Conservation (phyloP, 2,329 filamentous ascomycete species). For the Aurifilum marmelostoma region DNA sequence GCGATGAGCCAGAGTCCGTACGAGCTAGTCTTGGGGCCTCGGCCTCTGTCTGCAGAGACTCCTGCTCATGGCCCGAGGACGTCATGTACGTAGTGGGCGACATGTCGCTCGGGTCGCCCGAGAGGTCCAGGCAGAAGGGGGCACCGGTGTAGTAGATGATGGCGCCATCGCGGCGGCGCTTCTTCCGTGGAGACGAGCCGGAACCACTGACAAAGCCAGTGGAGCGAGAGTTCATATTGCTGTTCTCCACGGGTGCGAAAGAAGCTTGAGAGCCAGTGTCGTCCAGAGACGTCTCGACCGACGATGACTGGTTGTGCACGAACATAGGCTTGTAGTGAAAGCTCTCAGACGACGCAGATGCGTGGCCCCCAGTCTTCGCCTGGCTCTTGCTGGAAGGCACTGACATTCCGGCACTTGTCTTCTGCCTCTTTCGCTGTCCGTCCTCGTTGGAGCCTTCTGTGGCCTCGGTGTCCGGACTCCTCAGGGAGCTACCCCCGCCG, state of each 20-base stretch:
- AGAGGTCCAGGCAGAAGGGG: constrained; percentile 79
- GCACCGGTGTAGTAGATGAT: constrained; percentile 85
- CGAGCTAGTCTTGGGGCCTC: constrained; percentile 39
- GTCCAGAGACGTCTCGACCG: constrained; percentile 51
- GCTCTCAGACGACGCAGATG: constrained; percentile 45
- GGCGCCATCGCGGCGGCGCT: constrained; percentile 67
- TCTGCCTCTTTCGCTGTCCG: constrained; percentile 50
- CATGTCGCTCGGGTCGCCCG: constrained; percentile 61
- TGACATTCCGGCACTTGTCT: constrained; percentile 43
- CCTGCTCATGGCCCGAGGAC: constrained; percentile 46
- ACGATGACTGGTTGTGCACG: constrained; percentile 51
- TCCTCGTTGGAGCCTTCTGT: constrained; percentile 48
- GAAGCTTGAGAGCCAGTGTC: constrained; percentile 51
- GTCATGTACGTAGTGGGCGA: constrained; percentile 54
- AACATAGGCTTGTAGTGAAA: constrained; percentile 71
- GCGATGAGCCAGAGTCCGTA: constrained; percentile 55
- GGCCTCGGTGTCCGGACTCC: constrained; percentile 54
- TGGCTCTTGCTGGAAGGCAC: constrained; percentile 42
- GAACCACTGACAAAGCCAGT: constrained; percentile 52
- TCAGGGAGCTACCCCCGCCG: constrained; percentile 52
- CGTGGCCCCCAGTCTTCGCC: constrained; percentile 45
- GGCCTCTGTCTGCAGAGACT: constrained; percentile 32
- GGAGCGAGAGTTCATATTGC: constrained; percentile 50
- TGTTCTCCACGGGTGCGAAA: constrained; percentile 50
- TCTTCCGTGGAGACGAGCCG: constrained; percentile 50